A percentile compares a stretch with the other conserved stretches of the same genome.
Evolutionary conservation across 2,329 filamentous ascomycete genomes (phyloP).

Genomic region (Colletotrichum eremochloae): DNA sequence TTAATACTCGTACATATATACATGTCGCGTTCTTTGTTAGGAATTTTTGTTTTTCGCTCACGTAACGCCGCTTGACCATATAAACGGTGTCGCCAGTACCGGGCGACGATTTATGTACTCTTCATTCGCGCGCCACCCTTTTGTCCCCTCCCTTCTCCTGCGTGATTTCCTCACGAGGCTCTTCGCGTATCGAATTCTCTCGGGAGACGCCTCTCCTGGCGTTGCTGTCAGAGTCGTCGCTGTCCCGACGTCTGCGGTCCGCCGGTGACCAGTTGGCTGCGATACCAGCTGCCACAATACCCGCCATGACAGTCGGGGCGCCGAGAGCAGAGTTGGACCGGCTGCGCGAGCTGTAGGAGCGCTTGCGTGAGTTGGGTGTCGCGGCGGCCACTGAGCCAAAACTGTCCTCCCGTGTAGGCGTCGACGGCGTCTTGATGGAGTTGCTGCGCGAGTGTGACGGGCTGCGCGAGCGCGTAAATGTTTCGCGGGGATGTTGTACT

Average conservation of each 20-base stretch:
- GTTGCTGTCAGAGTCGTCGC: conserved; percentile 50
- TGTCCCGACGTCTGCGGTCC: conserved; percentile 60
- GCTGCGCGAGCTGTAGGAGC: conserved; percentile 76
- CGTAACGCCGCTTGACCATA: conserved; percentile 19
- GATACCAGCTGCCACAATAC: conserved; percentile 82
- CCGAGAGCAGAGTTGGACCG: conserved; percentile 79
- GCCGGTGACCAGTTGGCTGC: conserved; percentile 83
- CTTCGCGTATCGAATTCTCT: conserved; percentile 38
- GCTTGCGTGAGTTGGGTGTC: conserved; percentile 72
- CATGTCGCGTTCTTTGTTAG: background rate
- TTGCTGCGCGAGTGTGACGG: conserved; percentile 75
- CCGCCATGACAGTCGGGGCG: conserved; percentile 85
- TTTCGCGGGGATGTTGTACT: conserved; percentile 80
- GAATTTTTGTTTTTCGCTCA: conserved; percentile 6
- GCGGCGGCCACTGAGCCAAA: conserved; percentile 61
- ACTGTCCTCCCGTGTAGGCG: conserved; percentile 71
- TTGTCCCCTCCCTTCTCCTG: conserved; percentile 35
- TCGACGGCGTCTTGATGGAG: conserved; percentile 71
- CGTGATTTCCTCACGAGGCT: conserved; percentile 23
- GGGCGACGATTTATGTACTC: conserved; percentile 31
- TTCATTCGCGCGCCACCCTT: conserved; percentile 29
- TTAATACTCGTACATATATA: conserved; percentile 25
- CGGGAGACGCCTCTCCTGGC: conserved; percentile 33
- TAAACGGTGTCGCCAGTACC: conserved; percentile 11
- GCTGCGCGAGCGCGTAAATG: conserved; percentile 72